Base-by-base conservation (phyloP, 2,329 filamentous ascomycete genomes). In the Fusarium foetens region DNA sequence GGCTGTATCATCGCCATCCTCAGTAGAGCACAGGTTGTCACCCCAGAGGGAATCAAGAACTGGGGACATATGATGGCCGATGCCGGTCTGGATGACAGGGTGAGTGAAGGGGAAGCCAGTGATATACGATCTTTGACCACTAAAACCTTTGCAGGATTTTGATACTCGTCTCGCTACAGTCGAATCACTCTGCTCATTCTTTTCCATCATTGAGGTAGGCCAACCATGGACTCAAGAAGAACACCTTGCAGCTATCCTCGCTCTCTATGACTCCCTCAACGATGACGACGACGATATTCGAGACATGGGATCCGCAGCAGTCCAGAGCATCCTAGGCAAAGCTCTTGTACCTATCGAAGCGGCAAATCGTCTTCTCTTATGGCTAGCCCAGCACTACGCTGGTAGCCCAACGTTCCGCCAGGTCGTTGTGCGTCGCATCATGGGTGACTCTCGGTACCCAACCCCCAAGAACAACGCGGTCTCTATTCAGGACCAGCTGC, bases 231-330 rank as follows among this genome's bases (percentile, higher is more conserved):
- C 76, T 66, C 68, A 70, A 48, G 71, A 81, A 41, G 78, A 80
- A 19, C 82, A 89, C 38, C 80, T 94, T 3, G 83, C 88, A 3
- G 83, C 89, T 35, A 87, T 92, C 57, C 79, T 94, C 9, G 85
- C 91, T 7, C 83, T 95, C 3, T 95, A 96, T 80, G 91, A 94
- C 78, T 85, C 90, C 49, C 86, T 97, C 8, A 93, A 93, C 77
- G 96, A 98, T 78, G 95, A 98, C 78, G 95, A 98, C 78, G 94
- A 97, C 69, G 94, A 98, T 63, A 88, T 98, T 70, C 90, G 95
- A 48, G 88, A 91, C 38, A 80, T 88, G 2, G 92, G 91, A 12
- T 88, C 91, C 5, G 66, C 75, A 1, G 85, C 88, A 3, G 84
- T 86, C 0, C 78, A 81, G 9, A 79, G 77, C 27, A 79, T 93